phyloP scores from a whole-genome alignment of 78 protist genomes.

The Chrysochromulina parva region DNA sequence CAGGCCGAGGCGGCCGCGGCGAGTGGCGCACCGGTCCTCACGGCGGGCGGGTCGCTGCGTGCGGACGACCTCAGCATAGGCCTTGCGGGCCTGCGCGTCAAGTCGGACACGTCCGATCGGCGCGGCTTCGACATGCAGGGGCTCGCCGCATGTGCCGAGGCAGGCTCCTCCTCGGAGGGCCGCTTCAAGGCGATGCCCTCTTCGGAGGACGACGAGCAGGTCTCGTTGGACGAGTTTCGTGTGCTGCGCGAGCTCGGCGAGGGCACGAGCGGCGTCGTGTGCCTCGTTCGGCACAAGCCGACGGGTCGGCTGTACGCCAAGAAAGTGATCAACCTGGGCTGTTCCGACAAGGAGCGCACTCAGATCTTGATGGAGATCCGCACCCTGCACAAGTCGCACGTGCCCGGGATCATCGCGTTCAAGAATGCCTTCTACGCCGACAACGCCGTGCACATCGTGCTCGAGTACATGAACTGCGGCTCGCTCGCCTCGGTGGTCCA shows the following conservation, averaged over 20 bases:
- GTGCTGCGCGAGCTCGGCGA: not conserved
- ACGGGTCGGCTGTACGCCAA: not conserved
- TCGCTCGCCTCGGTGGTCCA: not conserved
- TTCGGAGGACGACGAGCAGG: no score
- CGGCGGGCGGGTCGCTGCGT: no score
- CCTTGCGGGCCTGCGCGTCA: no score
- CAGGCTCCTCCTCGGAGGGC: no score
- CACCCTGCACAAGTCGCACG: not conserved
- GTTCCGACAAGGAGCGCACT: not conserved
- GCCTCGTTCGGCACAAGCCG: not conserved
- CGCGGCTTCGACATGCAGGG: no score
- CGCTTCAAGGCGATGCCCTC: no score
- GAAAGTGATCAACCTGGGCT: not conserved
- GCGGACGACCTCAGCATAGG: no score
- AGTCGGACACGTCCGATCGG: no score
- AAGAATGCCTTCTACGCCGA: not conserved
- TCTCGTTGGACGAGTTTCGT: not conserved
- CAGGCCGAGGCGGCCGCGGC: no score
- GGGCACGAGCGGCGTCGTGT: not conserved
- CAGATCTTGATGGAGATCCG: not conserved
- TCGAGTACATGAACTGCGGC: constrained; percentile 14
- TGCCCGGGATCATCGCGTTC: not conserved
- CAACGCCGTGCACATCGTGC: not conserved
- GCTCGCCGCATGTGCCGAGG: no score
- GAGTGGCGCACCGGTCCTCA: no score